Evolutionary conservation across 345 rosid species (phyloP).

Genomic region (Dimocarpus longan): DNA sequence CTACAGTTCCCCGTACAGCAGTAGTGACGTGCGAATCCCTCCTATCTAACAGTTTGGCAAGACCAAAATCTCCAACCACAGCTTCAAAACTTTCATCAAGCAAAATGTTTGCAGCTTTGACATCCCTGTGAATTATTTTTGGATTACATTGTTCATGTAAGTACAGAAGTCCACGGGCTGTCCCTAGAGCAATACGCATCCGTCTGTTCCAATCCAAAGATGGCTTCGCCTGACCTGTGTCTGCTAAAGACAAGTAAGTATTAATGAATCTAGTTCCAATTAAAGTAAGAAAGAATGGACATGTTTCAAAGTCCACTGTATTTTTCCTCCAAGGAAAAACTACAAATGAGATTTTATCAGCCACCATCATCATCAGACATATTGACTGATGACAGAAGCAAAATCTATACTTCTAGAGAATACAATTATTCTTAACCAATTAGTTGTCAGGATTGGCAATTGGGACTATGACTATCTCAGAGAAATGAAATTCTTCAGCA

Average conservation of each 20-base stretch:
- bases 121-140: slow-evolving; percentile 91
- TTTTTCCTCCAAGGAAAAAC: neutral
- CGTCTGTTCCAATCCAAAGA: slow-evolving; percentile 84
- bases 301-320: neutral
- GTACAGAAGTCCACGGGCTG: slow-evolving; percentile 94
- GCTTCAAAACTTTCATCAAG: slow-evolving; percentile 94
- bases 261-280: neutral
- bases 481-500: neutral
- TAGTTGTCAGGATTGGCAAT: neutral
- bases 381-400: neutral
- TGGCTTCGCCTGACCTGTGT: slow-evolving; percentile 59
- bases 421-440: neutral
- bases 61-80: slow-evolving; percentile 94
- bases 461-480: neutral
- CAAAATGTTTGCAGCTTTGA: slow-evolving; percentile 92
- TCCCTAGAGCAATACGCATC: slow-evolving; percentile 65
- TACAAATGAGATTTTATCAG: slow-evolving; percentile 5
- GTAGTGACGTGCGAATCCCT: slow-evolving; percentile 94
- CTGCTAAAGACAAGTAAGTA: slow-evolving; percentile 32
- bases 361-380: neutral
- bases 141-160: slow-evolving; percentile 97
- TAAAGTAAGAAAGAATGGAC: neutral
- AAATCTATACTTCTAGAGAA: neutral
- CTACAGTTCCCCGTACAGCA: slow-evolving; percentile 92
- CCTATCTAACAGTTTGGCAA: slow-evolving; percentile 82